phyloP scores from a whole-genome alignment of 768 basidiomycete species.

The Nevesoporus exiguus region DNA sequence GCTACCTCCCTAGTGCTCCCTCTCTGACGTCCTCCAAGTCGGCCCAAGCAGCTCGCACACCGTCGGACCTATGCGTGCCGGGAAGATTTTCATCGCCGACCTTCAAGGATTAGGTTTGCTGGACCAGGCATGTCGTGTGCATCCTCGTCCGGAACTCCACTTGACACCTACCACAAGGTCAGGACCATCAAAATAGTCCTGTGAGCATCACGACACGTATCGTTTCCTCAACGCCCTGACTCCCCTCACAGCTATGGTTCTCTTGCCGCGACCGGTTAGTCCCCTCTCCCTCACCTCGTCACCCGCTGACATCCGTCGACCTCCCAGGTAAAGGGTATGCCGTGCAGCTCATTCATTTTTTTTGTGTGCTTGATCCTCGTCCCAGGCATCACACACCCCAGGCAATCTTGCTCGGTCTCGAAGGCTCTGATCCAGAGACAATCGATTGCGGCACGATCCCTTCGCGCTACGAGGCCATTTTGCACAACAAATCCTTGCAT shows the following conservation, averaged over 20 bases:
- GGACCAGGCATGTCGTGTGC: constrained; percentile 48
- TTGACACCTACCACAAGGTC: constrained; percentile 44
- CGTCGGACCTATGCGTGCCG: constrained; percentile 87
- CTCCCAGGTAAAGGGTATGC: constrained; percentile 70
- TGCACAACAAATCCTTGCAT: constrained; percentile 59
- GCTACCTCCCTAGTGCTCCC: neutral
- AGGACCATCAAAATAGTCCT: constrained; percentile 80
- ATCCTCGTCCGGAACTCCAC: neutral
- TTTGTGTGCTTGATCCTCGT: neutral
- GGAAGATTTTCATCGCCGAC: constrained; percentile 81
- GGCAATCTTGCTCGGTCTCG: constrained; percentile 78
- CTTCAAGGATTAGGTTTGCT: constrained; percentile 64
- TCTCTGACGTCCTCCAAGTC: constrained; percentile 39
- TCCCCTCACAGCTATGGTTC: constrained; percentile 69
- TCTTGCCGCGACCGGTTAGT: constrained; percentile 82
- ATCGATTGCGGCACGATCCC: constrained; percentile 85
- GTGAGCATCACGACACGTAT: constrained; percentile 39
- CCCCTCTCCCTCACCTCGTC: neutral
- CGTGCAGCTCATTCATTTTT: constrained; percentile 1
- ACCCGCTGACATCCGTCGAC: constrained; percentile 5
- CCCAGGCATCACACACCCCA: constrained; percentile 82
- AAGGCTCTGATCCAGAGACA: constrained; percentile 91
- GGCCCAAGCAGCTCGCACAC: constrained; percentile 65
- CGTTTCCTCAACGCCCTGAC: neutral
- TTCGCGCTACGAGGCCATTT: constrained; percentile 67